phyloP scores from a whole-genome alignment of 495 filamentous ascomycete species.

The Aspergillus sclerotiicarbonarius region DNA sequence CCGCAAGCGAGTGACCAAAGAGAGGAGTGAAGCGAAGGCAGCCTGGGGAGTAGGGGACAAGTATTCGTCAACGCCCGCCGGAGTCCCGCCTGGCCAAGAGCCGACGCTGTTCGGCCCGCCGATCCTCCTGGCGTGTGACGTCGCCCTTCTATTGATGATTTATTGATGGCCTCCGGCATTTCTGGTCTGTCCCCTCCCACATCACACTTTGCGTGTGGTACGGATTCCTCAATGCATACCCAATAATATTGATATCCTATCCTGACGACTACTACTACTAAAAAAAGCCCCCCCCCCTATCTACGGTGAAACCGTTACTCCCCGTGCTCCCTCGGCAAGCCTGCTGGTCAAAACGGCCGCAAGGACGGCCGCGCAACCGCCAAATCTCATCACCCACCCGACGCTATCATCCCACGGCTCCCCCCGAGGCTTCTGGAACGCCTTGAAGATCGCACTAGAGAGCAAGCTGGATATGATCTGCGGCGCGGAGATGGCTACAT shows the following conservation, averaged over 20 bases:
- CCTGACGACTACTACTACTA: background rate
- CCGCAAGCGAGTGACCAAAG: background rate
- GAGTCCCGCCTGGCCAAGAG: constrained; percentile 11
- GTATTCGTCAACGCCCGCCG: constrained; percentile 5
- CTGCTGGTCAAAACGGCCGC: constrained; percentile 65
- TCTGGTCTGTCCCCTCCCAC: too few species aligned
- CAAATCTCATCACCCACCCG: constrained; percentile 77
- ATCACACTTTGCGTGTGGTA: background rate
- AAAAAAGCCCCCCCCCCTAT: background rate
- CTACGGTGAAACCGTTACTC: constrained; percentile 7
- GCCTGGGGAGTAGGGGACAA: constrained; percentile 7
- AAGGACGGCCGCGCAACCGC: constrained; percentile 71
- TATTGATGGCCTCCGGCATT: too few species aligned
- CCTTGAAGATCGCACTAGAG: constrained; percentile 75
- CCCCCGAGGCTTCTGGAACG: constrained; percentile 79
- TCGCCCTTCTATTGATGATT: background rate
- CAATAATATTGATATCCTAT: background rate
- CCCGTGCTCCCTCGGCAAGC: constrained; percentile 35
- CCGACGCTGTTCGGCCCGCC: constrained; percentile 7
- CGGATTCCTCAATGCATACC: background rate
- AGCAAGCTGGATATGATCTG: constrained; percentile 84
- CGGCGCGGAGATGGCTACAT: constrained; percentile 83
- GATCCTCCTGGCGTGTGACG: background rate
- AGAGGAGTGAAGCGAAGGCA: background rate
- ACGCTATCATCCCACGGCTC: constrained; percentile 81